A percentile compares a stretch with the other conserved stretches of the same genome.
These are phyloP conservation scores for Leishmania turanica DNA, from an alignment of 208 protist species.

Conservation along the genomic window DNA sequence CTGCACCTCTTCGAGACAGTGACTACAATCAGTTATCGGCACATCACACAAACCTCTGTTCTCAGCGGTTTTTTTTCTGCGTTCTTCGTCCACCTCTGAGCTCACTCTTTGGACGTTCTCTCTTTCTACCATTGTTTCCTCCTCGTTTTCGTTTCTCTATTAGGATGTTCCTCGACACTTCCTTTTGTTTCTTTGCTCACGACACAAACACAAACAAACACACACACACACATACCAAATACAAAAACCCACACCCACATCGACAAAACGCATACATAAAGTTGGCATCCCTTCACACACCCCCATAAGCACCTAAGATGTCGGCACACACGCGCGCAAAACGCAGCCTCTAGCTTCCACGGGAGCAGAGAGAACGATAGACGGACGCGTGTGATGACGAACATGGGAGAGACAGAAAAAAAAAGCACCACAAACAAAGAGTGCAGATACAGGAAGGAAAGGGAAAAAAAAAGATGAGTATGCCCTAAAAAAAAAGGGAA, in stretches of 20 bases:
- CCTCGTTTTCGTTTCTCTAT: too few species aligned
- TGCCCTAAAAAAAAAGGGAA: not conserved
- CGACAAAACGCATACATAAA: not conserved
- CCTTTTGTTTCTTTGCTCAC: not conserved
- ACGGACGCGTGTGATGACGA: not conserved
- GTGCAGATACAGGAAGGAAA: not conserved
- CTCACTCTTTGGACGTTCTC: not conserved
- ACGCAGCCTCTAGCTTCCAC: not conserved
- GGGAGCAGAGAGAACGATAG: not conserved
- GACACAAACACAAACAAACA: not conserved
- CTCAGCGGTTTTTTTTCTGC: not conserved
- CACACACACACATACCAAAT: not conserved
- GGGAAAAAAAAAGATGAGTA: not conserved
- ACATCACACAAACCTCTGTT: not conserved
- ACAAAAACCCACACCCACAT: too few species aligned
- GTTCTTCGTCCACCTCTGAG: not conserved
- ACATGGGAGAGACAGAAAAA: not conserved
- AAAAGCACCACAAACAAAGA: too few species aligned
- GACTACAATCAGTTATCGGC: not conserved
- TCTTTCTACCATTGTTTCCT: not conserved
- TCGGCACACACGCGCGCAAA: not conserved
- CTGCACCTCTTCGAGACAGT: not conserved
- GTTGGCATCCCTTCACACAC: not conserved
- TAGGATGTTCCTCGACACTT: too few species aligned
- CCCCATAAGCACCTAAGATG: not conserved